Base-by-base conservation (phyloP, 2,329 filamentous ascomycete genomes). In the Fusarium sp. region DNA sequence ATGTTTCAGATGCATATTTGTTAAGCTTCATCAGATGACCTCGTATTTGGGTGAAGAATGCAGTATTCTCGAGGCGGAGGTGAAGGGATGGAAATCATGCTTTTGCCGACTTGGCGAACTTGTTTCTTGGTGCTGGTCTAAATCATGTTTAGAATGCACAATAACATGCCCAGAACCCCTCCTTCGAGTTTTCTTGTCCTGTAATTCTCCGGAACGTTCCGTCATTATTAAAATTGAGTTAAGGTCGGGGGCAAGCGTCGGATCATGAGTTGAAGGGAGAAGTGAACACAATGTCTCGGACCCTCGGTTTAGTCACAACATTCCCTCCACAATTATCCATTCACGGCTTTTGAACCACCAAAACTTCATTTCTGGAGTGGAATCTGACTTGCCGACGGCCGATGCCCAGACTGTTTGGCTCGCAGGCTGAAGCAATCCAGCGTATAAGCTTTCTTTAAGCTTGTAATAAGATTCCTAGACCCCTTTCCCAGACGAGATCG, bases 241-340 rank as follows among this genome's bases (percentile, higher is more conserved):
- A 11, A 10, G 30, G 30, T 49, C 17, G 17, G 23, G 12, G 45
- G 12, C 20, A 27, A 37, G n/a, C 7, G 7, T 41, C 30, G 37
- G 23, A 26, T 33, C 14, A 13, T 12, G 11, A 41, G n/a, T 9
- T 48, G 15, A 69, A 71, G 64, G 69, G 69, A 2, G 40, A 20
- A 23, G 18, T 45, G 35, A 72, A 10, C 46, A 66, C 46, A 66
- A 38, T 71, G 69, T 71, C 69, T 71, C 69, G 69, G 69, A 12
- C 40, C 53, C 30, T 72, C 69, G 52, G 38, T 33, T 48, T 54
- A 66, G 53, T 15, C n/a, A 33, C 33, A 27, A 8, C 20, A 14
- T 45, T 26, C 30, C 38, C 44, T 62, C 38, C 4, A 2, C 1
- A 18, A n/a, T 6, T 12, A n/a, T 4, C 63, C 63, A 67, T 62